phyloP scores from a whole-genome alignment of 164 flowering plant genomes.

The Liriodendron chinense region DNA sequence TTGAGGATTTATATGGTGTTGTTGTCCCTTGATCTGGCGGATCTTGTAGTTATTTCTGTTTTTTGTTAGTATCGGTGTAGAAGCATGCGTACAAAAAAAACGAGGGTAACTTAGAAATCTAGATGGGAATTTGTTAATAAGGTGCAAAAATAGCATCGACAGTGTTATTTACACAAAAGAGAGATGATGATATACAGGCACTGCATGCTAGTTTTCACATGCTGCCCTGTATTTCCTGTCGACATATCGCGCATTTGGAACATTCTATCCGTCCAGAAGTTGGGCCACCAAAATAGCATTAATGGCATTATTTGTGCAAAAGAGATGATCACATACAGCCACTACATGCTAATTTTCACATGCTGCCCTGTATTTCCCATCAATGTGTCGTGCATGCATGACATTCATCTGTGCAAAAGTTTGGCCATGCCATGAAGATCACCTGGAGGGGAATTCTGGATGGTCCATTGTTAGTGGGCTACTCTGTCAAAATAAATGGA shows the following conservation, averaged over 20 bases:
- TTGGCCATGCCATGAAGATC: background rate
- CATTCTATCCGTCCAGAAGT: too few species aligned
- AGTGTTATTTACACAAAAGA: background rate
- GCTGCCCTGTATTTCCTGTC: too few species aligned
- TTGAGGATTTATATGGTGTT: background rate
- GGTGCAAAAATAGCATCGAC: background rate
- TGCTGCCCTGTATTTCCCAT: background rate
- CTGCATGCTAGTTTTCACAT: too few species aligned
- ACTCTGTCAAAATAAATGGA: background rate
- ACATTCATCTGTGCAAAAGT: background rate
- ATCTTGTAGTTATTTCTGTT: background rate
- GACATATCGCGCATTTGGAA: too few species aligned
- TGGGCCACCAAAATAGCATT: too few species aligned
- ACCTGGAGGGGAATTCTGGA: background rate
- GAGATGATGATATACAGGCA: too few species aligned
- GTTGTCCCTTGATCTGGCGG: background rate
- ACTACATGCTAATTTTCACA: too few species aligned
- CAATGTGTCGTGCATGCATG: background rate
- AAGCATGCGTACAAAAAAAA: background rate
- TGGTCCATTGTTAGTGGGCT: background rate
- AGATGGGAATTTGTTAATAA: background rate
- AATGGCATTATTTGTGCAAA: too few species aligned
- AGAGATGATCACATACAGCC: too few species aligned
- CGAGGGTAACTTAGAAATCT: background rate
- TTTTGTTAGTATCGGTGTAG: background rate